Base-by-base conservation (phyloP, 164 flowering plant genomes). In the Stephania cephalantha region DNA sequence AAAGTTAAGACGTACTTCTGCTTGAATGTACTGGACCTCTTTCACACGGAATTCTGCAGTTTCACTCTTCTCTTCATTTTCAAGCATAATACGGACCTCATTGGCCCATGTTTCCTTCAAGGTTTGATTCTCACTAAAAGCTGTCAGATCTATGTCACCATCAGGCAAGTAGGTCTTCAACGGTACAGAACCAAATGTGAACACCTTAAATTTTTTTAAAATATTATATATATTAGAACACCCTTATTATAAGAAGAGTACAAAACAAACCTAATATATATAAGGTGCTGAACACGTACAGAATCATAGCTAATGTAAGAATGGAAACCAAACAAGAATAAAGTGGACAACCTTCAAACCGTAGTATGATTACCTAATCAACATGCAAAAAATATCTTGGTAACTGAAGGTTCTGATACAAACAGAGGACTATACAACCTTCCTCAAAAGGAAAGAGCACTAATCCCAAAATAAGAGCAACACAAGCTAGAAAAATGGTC, bases 21-120 rank as follows among this genome's bases (percentile, higher is more conserved):
- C 99, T 84, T 95, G 93, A 80, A 95, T 93, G 83, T 89, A 91
- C 81, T 95, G 99, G 82, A 93, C 94, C 80, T 95, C 99, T 79
- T 93, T 95, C 31, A 95, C 99, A 83, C 77, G 92, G 75, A 91
- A 95, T 78, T 95, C 95, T 77, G 99, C 99, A 87, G 87, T 84
- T 78, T 89, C 97, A 75, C 90, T 89, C 84, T 91, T 91, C 82
- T 95, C 99, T 80, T 95, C 99, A 73, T 77, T 89, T 85, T 91
- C 89, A 52, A 95, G 87, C 84, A 90, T 80, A 82, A 89, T 95
- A 29, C 92, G 88, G 78, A 95, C 98, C 71, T 86, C 85, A 78
- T 81, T 85, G 53, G 98, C 97, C 97, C 97, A 95, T 70, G 90
- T 78, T 25, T 93, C 98, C 81, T 90, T 93, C 81, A 87, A 44